These are phyloP conservation scores for Trametes elegans DNA, from an alignment of 768 basidiomycete species.

Conservation along the genomic window DNA sequence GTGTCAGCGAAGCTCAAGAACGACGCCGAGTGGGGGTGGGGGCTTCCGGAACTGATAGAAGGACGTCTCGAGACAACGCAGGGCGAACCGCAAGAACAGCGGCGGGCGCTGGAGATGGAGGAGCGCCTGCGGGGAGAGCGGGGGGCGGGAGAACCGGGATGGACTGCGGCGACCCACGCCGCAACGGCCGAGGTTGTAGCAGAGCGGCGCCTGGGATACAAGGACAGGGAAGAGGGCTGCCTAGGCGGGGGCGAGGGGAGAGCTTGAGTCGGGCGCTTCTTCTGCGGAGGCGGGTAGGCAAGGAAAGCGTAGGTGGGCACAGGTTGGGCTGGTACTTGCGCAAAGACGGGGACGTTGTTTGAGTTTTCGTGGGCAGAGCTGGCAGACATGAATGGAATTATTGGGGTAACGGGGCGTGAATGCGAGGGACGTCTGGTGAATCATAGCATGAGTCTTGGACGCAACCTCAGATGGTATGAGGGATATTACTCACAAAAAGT, in stretches of 20 bases:
- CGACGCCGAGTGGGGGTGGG: slow-evolving; percentile 41
- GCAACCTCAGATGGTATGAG: neutral
- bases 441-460: neutral
- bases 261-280: slow-evolving; percentile 29
- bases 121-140: slow-evolving; percentile 32
- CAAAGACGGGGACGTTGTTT: slow-evolving; percentile 7
- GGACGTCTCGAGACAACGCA: slow-evolving; percentile 28
- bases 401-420: neutral
- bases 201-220: slow-evolving; percentile 34
- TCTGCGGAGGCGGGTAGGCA: slow-evolving; percentile 30
- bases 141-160: slow-evolving; percentile 64
- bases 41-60: slow-evolving; percentile 39
- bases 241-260: slow-evolving; percentile 27
- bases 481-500: slow-evolving; percentile 7
- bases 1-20: slow-evolving; percentile 45
- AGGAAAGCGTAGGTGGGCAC: slow-evolving; percentile 30
- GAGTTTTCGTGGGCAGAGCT: slow-evolving; percentile 3
- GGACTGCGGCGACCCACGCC: slow-evolving; percentile 63
- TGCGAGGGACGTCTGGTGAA: slow-evolving; percentile 8
- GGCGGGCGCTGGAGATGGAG: slow-evolving; percentile 28
- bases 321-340: slow-evolving; percentile 5
- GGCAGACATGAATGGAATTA: slow-evolving; percentile 26
- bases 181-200: slow-evolving; percentile 50
- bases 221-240: slow-evolving; percentile 10
- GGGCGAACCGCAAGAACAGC: slow-evolving; percentile 33